A percentile compares a stretch with the other conserved stretches of the same genome.
phyloP scores from a whole-genome alignment of 495 filamentous ascomycete genomes.

The Hypoxylon cercidicola region DNA sequence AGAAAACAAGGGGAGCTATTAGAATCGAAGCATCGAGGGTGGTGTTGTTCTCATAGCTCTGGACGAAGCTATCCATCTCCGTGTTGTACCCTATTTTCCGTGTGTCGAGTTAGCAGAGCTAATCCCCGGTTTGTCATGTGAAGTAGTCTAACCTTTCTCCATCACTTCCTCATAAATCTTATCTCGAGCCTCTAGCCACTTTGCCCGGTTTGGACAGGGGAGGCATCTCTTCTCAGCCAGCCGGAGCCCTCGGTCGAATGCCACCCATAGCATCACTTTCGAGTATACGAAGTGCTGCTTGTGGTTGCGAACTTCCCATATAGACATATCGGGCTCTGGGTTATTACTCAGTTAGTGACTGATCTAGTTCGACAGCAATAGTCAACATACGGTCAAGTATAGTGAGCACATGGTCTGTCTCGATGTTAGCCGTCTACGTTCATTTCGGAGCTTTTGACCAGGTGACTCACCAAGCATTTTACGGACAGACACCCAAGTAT shows the following conservation, averaged over 20 bases:
- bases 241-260: conserved; percentile 75
- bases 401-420: conserved; percentile 62
- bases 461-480: conserved; percentile 61
- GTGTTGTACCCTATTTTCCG: conserved; percentile 64
- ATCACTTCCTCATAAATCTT: conserved; percentile 77
- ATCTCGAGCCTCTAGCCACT: conserved; percentile 71
- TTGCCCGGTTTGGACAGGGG: conserved; percentile 71
- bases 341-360: conserved; percentile 6
- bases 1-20: conserved; percentile 79
- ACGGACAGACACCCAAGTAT: conserved; percentile 71
- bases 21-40: conserved; percentile 75
- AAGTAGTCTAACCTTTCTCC: conserved; percentile 60
- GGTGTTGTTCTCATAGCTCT: conserved; percentile 75
- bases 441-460: no score
- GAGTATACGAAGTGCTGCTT: conserved; percentile 79
- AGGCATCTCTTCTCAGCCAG: conserved; percentile 75
- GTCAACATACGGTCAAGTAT: conserved; percentile 55
- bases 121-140: neutral
- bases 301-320: conserved; percentile 79
- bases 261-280: conserved; percentile 81
- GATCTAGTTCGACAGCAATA: neutral
- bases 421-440: conserved; percentile 1
- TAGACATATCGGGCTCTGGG: conserved; percentile 75
- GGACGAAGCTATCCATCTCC: conserved; percentile 71
- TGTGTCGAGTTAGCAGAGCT: neutral